Percentiles rank a stretch among this genome's conserved stretches.
phyloP scores from a whole-genome alignment of 2,329 filamentous ascomycete genomes.

The Aspergillus fijiensis region DNA sequence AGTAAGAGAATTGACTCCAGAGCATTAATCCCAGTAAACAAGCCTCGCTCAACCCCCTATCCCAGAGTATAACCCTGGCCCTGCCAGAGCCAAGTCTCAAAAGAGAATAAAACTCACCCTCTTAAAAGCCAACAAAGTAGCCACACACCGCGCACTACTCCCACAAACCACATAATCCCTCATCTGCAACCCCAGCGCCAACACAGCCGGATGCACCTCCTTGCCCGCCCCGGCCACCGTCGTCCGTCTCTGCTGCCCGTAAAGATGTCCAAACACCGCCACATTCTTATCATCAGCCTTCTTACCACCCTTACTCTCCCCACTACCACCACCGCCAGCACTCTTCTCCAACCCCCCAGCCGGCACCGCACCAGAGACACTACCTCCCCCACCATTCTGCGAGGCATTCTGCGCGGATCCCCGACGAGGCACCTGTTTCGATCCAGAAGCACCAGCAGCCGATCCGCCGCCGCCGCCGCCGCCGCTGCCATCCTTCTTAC shows the following conservation, averaged over 20 bases:
- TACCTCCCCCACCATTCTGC: slow-evolving; percentile 40
- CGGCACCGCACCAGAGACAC: neutral
- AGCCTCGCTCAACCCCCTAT: too few relatives aligned
- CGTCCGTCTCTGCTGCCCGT: slow-evolving; percentile 69
- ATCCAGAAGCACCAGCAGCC: slow-evolving; percentile 21
- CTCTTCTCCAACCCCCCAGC: neutral
- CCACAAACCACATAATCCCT: slow-evolving; percentile 84
- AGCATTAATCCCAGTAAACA: neutral
- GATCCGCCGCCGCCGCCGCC: slow-evolving; percentile 33
- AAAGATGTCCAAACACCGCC: slow-evolving; percentile 79
- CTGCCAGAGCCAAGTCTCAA: neutral
- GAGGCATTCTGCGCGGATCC: slow-evolving; percentile 39
- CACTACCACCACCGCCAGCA: slow-evolving; percentile 30
- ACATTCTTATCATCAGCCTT: slow-evolving; percentile 65
- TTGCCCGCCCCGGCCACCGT: slow-evolving; percentile 62
- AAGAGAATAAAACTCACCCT: slow-evolving; percentile 55
- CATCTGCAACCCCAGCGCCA: slow-evolving; percentile 86
- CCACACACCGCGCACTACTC: slow-evolving; percentile 82
- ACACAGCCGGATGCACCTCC: slow-evolving; percentile 80
- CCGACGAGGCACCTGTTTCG: slow-evolving; percentile 34
- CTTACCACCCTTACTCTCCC: slow-evolving; percentile 50
- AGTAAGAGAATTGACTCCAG: slow-evolving; percentile 2
- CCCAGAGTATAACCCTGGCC: too few relatives aligned
- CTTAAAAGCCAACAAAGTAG: slow-evolving; percentile 86
- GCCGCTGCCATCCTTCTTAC: slow-evolving; percentile 28